phyloP scores from a whole-genome alignment of 2,329 filamentous ascomycete genomes.

The Volutella citrinella region DNA sequence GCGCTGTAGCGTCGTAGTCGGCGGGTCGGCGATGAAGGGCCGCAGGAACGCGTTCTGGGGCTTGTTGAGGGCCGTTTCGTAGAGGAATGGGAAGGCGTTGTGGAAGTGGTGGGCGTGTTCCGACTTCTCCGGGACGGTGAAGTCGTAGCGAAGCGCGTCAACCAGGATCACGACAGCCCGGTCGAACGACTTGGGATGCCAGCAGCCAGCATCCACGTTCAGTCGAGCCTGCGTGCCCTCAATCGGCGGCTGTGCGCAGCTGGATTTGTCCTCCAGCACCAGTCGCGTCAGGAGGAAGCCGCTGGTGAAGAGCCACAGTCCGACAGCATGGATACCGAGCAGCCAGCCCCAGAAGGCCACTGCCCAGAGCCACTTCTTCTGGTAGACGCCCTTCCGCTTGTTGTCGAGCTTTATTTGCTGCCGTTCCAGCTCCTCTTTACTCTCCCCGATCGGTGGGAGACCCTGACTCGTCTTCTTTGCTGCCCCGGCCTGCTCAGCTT shows the following conservation, averaged over 20 bases:
- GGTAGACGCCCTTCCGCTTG: constrained; percentile 47
- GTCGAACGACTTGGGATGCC: constrained; percentile 92
- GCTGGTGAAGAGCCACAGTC: constrained; percentile 89
- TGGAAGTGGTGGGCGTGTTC: constrained; percentile 59
- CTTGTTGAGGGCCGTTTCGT: constrained; percentile 72
- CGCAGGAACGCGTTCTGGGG: constrained; percentile 84
- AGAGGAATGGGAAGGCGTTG: constrained; percentile 81
- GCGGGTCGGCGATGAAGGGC: constrained; percentile 95
- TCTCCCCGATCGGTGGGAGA: constrained; percentile 30
- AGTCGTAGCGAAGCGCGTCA: constrained; percentile 94
- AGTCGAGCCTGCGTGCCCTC: constrained; percentile 39
- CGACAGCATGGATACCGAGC: constrained; percentile 70
- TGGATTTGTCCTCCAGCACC: constrained; percentile 73
- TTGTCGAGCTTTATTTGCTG: constrained; percentile 46
- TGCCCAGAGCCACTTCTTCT: constrained; percentile 55
- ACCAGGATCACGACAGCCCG: constrained; percentile 88
- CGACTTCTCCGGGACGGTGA: constrained; percentile 72
- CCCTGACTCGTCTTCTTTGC: constrained; percentile 20
- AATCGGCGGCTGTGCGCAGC: constrained; percentile 67
- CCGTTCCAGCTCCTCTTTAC: constrained; percentile 38
- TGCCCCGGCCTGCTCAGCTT: constrained; percentile 36
- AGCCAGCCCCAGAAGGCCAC: constrained; percentile 69
- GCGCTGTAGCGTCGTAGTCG: constrained; percentile 87
- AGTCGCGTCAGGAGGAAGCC: constrained; percentile 90
- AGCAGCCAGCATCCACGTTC: constrained; percentile 69